phyloP scores from a whole-genome alignment of 805 yeast genomes.

The Pichia insulana region DNA sequence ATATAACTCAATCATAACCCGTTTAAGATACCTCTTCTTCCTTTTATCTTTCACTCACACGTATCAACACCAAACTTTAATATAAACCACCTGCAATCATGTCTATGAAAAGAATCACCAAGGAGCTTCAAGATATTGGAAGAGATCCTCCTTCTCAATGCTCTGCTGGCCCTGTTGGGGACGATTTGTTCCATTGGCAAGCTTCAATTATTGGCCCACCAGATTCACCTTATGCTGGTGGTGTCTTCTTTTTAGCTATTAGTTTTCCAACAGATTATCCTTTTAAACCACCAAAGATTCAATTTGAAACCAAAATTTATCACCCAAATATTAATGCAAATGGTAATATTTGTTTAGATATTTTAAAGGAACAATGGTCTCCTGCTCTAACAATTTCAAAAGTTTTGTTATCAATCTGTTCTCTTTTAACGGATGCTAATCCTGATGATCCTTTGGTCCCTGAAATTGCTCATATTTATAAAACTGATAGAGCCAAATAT shows the following conservation, averaged over 20 bases:
- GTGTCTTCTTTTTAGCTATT: slow-evolving; percentile 91
- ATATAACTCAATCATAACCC: no score
- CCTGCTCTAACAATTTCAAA: slow-evolving; percentile 96
- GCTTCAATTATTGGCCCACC: slow-evolving; percentile 99
- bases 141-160: slow-evolving; percentile 99
- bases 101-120: slow-evolving; percentile 94
- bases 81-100: slow-evolving; percentile 27
- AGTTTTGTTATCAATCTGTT: slow-evolving; percentile 89
- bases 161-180: slow-evolving; percentile 98
- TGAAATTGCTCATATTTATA: slow-evolving; percentile 93
- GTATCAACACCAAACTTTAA: not conserved
- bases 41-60: no score
- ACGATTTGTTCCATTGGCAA: slow-evolving; percentile 98
- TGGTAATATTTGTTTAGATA: slow-evolving; percentile 95
- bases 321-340: slow-evolving; percentile 95
- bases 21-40: no score
- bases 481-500: slow-evolving; percentile 86
- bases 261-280: slow-evolving; percentile 99
- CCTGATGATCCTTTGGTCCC: slow-evolving; percentile 99
- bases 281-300: slow-evolving; percentile 93
- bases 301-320: slow-evolving; percentile 90
- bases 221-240: slow-evolving; percentile 75
- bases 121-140: slow-evolving; percentile 91
- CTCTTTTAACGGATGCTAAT: slow-evolving; percentile 93
- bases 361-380: slow-evolving; percentile 97